Evolutionary conservation across 345 rosid species (phyloP).

Genomic region (Microcos paniculata): DNA sequence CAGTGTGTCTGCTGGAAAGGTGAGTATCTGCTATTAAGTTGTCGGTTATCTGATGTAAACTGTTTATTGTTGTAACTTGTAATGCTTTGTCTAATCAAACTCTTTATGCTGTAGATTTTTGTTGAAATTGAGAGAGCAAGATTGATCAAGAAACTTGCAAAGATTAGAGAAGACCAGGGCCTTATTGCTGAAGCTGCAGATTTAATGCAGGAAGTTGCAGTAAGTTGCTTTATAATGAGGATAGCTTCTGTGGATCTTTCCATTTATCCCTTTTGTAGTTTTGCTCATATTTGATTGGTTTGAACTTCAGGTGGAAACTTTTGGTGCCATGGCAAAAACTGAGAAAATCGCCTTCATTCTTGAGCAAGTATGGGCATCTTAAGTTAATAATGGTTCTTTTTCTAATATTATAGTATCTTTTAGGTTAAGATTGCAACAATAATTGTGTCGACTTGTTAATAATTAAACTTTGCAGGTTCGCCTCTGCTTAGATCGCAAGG

Average conservation of each 20-base stretch:
- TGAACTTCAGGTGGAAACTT: slow-evolving; percentile 78
- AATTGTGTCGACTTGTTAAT: slow-evolving; percentile 1
- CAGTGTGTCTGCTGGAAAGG: slow-evolving; percentile 93
- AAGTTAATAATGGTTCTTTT: background rate
- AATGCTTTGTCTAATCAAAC: background rate
- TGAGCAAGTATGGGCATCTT: slow-evolving; percentile 61
- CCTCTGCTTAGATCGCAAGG: slow-evolving; percentile 85
- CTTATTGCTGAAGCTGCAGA: slow-evolving; percentile 93
- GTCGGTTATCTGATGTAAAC: background rate
- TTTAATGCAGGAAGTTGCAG: slow-evolving; percentile 98
- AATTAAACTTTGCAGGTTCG: slow-evolving; percentile 57
- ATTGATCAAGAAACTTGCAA: slow-evolving; percentile 80
- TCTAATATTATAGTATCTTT: background rate
- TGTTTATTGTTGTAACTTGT: background rate
- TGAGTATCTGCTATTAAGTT: slow-evolving; percentile 20
- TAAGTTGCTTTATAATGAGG: slow-evolving; percentile 30
- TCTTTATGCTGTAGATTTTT: slow-evolving; percentile 56
- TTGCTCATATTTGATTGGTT: slow-evolving; percentile 21
- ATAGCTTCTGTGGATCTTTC: background rate
- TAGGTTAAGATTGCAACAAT: background rate
- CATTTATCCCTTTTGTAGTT: background rate
- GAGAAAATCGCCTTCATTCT: slow-evolving; percentile 96
- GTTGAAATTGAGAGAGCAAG: slow-evolving; percentile 96
- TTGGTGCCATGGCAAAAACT: slow-evolving; percentile 96
- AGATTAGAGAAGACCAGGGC: slow-evolving; percentile 91